Evolutionary conservation across 2,329 filamentous ascomycete species (phyloP), one percentile per base, ranked within the genome.

Genomic region (Aspergillus nomiae): DNA sequence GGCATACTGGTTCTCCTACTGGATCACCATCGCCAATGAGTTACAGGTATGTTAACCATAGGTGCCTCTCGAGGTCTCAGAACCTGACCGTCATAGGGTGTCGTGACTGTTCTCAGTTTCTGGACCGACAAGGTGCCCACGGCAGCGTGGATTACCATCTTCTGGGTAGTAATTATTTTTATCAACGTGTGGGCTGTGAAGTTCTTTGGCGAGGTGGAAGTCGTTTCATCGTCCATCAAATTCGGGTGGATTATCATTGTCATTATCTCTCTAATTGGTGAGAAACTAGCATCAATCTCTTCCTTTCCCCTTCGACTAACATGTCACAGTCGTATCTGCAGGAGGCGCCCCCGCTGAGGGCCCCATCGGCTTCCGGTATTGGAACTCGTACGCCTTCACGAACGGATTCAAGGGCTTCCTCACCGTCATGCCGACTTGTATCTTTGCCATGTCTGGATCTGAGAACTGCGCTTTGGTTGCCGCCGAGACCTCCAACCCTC

Each of bases 171-270:
- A 14, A 80, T 83, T 43, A 78, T 78, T 67, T 70, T 79, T 62
- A 69, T 77, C 30, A 83, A 83, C 61, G 63, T 83, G 30, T 74
- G 77, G 16, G 79, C 76, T 1, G 81, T 83, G 50, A 77, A 69
- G 9, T 63, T 81, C 50, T 83, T 83, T 60, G 81, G 77, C 4
- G 81, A 84, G 63, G 77, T 81, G 14, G 82, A 84, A 64, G 81
- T 83, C 21, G 63, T 80, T 7, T 73, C 76, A 41, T 80, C 79
- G 8, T 73, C 74, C 2, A 79, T 83, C 68, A 84, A 84, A 63
- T 81, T 83, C 43, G 74, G 77, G 38, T 83, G 81, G 80, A 82
- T 83, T 59, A 77, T 83, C 59, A 75, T 83, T 28, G 79, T 83
- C 65, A 82, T 84, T 65, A 77, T 83, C 54, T 80, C 79, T 19